phyloP scores from a whole-genome alignment of 257 asterid species.

The Nicotiana benthamiana region DNA sequence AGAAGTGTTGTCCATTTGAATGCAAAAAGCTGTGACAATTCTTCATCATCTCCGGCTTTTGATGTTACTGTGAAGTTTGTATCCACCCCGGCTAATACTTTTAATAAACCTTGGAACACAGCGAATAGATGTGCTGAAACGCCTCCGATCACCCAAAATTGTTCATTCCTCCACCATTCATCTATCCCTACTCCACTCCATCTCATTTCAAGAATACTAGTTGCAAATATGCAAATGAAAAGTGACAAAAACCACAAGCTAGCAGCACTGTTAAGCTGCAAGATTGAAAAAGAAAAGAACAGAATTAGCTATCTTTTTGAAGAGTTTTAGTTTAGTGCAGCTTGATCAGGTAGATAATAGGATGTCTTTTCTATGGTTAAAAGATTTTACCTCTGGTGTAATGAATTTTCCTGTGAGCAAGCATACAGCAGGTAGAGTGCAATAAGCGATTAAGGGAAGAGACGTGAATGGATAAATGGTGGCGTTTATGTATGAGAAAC shows the following conservation, averaged over 20 bases:
- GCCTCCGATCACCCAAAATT: constrained; percentile 37
- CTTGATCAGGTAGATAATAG: neutral
- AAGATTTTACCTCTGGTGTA: constrained; percentile 16
- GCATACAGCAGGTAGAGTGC: constrained; percentile 27
- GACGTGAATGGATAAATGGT: constrained; percentile 25
- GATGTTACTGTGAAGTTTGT: constrained; percentile 29
- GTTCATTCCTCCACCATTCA: constrained; percentile 40
- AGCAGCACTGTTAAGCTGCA: constrained; percentile 22
- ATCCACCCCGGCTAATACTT: constrained; percentile 24
- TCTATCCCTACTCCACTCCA: constrained; percentile 31
- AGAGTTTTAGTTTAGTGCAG: neutral
- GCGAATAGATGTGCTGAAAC: constrained; percentile 34
- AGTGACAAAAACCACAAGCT: constrained; percentile 26
- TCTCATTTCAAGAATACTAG: constrained; percentile 29
- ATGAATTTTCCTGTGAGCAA: constrained; percentile 24
- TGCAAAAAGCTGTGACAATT: constrained; percentile 15
- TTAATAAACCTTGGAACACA: constrained; percentile 25
- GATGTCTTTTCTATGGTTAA: neutral
- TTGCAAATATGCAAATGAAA: constrained; percentile 25
- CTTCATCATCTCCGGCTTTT: constrained; percentile 18
- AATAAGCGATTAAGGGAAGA: constrained; percentile 21
- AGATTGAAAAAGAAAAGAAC: neutral
- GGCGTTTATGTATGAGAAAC: constrained; percentile 23
- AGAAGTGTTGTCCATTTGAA: constrained; percentile 31
- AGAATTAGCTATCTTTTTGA: neutral